Base-by-base conservation (phyloP, 345 rosid genomes). In the Hibiscus trionum region DNA sequence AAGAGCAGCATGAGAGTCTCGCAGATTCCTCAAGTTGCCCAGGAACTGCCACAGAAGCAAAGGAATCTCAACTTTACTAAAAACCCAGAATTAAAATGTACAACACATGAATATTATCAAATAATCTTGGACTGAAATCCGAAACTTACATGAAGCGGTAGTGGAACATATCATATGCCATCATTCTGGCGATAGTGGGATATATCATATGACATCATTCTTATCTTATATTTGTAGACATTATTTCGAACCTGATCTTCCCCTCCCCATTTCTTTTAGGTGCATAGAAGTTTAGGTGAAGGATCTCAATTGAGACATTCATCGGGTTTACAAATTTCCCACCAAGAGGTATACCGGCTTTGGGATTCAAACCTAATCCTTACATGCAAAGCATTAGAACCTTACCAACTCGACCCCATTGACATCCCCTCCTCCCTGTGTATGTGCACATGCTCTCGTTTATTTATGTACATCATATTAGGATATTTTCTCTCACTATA, bases 1-100 rank as follows among this genome's bases (percentile, higher is more conserved):
- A 67, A 96, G 96, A 70, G 99, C 97, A 61, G 99, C 90, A 81
- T 91, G 85, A 0, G 99, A 93, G 72, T 93, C 98, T 82, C 98
- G 86, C 37, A 96, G 88, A 80, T 91, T 96, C 88, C 94, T 96
- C 90, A 91, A 79, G 83, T 93, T 96, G 63, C 98, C 90, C 61
- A 93, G 83, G 71, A 96, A 91, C 99, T 96, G 90, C 83, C 78
- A 72, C 4, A 69, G 47, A 73, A 75, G 26, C 26, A 44, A 14
- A 75, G 59, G 3, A 46, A 60, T 56, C 16, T 26, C n/a, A 1
- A 50, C 60, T 68, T 68, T 50, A 16, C 5, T 9, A 9, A 67
- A 16, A 16, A 68, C n/a, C 27, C 14, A 68, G 31, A 10, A n/a
- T 50, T 50, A 31, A 27, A 29, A n/a, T 50, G 46, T 29, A n/a